These are phyloP conservation scores for Epichloe gansuensis DNA, from an alignment of 2,329 filamentous ascomycete species.

Conservation along the genomic window DNA sequence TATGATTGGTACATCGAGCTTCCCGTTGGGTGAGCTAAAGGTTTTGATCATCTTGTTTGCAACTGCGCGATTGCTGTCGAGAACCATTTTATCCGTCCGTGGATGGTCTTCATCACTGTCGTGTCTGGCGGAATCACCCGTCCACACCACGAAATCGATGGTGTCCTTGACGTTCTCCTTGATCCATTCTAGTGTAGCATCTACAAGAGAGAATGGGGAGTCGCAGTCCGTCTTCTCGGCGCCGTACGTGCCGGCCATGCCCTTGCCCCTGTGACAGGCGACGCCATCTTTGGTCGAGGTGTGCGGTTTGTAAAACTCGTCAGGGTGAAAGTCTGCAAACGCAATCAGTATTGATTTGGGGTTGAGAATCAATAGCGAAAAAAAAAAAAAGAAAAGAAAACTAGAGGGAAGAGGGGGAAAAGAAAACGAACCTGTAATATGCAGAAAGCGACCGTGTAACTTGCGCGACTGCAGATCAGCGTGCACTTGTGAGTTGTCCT, in stretches of 20 bases:
- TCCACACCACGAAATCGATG: slow-evolving; percentile 88
- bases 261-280: slow-evolving; percentile 69
- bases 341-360: slow-evolving; percentile 1
- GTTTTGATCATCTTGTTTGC: slow-evolving; percentile 64
- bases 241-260: slow-evolving; percentile 68
- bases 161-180: slow-evolving; percentile 60
- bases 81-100: slow-evolving; percentile 62
- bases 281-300: slow-evolving; percentile 54
- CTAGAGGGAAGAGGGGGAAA: neutral
- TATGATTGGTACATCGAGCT: slow-evolving; percentile 62
- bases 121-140: slow-evolving; percentile 78
- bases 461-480: slow-evolving; percentile 23
- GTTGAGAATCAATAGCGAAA: neutral
- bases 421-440: slow-evolving; percentile 61
- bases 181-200: slow-evolving; percentile 88
- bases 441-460: slow-evolving; percentile 66
- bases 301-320: slow-evolving; percentile 72
- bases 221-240: slow-evolving; percentile 84
- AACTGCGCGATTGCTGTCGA: slow-evolving; percentile 62
- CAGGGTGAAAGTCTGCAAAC: slow-evolving; percentile 72
- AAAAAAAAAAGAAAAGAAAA: too few species aligned
- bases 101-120: slow-evolving; percentile 76
- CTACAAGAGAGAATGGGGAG: slow-evolving; percentile 63
- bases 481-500: neutral
- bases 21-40: slow-evolving; percentile 49